Evolutionary conservation across 306 rosid genomes (phyloP), one percentile per base, ranked within the genome.

Genomic region (Ochetophila trinervis): DNA sequence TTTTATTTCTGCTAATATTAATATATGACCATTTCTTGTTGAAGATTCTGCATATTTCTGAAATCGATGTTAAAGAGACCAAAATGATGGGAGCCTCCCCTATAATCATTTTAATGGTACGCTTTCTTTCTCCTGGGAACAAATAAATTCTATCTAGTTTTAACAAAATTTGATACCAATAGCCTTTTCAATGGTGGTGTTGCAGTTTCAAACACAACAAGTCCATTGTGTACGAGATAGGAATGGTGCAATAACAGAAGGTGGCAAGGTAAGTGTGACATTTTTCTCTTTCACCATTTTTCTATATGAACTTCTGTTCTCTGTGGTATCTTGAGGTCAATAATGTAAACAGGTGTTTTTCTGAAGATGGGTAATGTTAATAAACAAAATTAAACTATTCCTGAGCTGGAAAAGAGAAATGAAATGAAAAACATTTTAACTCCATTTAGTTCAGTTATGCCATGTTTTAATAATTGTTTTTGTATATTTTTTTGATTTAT

Each of bases 201-300:
- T 73, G 47, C 90, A 93, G 99, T 93, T 93, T 67, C 87, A 77
- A 80, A 90, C 99, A 36, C 99, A 93, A 76, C 99, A 93, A 85
- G 84, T 86, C 64, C 68, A 89, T 62, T 93, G 99, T 45, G 87
- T 86, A 67, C 91, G 96, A 4, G 90, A 90, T 67, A 81, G 78
- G 71, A 44, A 79, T 58, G 99, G 99, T 34, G 57, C 80, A 56
- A 86, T 90, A 65, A 80, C 85, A 18, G 97, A 93, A 75, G 99
- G 99, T 49, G 88, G 99, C 76, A 82, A 88, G 97, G 99, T 93
- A 62, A 79, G 51, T 68, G 18, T 44, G 15, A 12, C 20, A 62
- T 63, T 57, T 66, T 58, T 70, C 23, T 44, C 56, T 9, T 16
- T 53, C 47, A 13, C 16, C 5, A 20, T 20, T 9, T 24, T 30